Base-by-base conservation (phyloP, 768 basidiomycete species). In the Boletus edulis region DNA sequence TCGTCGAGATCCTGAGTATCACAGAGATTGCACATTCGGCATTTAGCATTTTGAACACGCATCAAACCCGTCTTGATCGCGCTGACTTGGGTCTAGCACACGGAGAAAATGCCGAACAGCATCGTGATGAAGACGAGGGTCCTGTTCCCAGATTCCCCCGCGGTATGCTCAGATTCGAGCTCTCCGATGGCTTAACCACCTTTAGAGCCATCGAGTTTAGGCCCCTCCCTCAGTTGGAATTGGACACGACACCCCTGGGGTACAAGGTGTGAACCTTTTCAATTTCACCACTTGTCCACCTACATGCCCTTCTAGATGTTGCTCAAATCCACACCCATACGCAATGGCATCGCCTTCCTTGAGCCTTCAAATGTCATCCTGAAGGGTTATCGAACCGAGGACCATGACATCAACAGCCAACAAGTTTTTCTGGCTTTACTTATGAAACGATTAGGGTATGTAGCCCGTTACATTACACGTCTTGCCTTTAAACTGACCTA, bases 1-100 rank as follows among this genome's bases (percentile, higher is more conserved):
- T 92, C 37, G 86, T 94, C 11, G 87, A 97, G 63, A 80, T 97
- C 27, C 71, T 75, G 17, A 77, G 81, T 14, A 80, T 96, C n/a
- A 90, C 84, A 17, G 95, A 98, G 52, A 86, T 97, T 20, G 91
- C 87, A 0, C 74, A 81, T 42, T 93, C 93, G 60, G 95, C 94
- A 0, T 90, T 92, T 64, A 83, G 76, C 49, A 77, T 97, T 17
- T 79, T 87, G 56, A 89, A 89, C 61, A 79, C 82, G 22, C 79
- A 87, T 20, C 77, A 83, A 50, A 82, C 84, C 13, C 78, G 91
- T 34, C 73, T 81, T 51, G 81, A 84, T 45, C 79, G 83, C 9
- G 86, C 74, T 17, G 81, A 81, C 51, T 67, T 79, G 31, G 76
- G 75, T 37, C 51, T 70, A 11, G 66, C 71, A 64, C 49, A 76